Evolutionary conservation across 345 rosid genomes (phyloP), one percentile per base, ranked within the genome.

Genomic region (Acer negundo): DNA sequence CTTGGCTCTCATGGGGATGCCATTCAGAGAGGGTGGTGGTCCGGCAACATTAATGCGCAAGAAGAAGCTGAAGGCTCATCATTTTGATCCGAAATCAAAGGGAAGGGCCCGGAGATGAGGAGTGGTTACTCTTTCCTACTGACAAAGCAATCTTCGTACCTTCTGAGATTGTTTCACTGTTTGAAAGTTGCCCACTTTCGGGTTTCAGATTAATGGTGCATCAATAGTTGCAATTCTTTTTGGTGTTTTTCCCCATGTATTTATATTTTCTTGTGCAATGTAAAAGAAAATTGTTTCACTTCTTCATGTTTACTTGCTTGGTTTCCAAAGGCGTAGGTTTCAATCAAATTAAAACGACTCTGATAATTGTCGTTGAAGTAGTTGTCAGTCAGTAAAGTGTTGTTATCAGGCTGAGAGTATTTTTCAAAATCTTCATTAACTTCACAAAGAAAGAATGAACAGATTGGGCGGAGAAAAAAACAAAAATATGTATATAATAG

Each of bases 1-100:
- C 62, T 84, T 94, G 90, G 87, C 94, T 47, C 86, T 96, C 55
- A 92, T 96, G 97, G 99, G 99, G 24, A 94, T 96, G 97, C 99
- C 99, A 1, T 94, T 94, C 80, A 86, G 88, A 83, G 98, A 91
- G 77, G 95, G 89, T 11, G 80, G 80, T 3, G 84, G 83, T 35
- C 53, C 77, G 3, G 10, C 85, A 1, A 62, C 0, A 7, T 7
- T 70, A 46, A 64, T 46, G 49, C 84, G 93, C 62, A 96, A 87
- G 97, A 96, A 91, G 92, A 96, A 92, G 82, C 87, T 91, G 64
- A 96, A 85, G 86, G 62, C 90, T 64, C 97, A 90, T 83, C 98
- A 91, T 70, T 94, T 92, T 58, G 93, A 86, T 83, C 73, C 94
- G 22, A 95, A 91, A 82, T 74, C 83, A 17, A 89, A 72, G 87